Evolutionary conservation across 1,284 basidiomycete species (phyloP).

Genomic region (Ganoderma leucocontextum): DNA sequence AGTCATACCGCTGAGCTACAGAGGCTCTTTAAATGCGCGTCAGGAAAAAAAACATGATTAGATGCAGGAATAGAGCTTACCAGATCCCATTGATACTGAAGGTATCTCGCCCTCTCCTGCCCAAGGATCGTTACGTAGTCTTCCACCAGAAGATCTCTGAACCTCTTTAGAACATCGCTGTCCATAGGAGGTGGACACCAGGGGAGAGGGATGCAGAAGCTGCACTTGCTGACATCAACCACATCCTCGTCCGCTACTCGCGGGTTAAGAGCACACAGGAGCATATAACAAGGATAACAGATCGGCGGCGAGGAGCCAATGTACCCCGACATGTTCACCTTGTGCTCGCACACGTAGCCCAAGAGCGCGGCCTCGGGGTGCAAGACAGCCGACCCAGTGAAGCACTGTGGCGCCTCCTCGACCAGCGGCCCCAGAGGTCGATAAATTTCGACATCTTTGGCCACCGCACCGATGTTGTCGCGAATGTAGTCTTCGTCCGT

Average conservation of each 20-base stretch:
- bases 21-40: too few species aligned
- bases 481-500: background rate
- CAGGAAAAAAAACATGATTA: too few species aligned
- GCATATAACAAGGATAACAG: background rate
- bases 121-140: background rate
- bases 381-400: background rate
- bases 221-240: background rate
- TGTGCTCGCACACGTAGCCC: slow-evolving; percentile 3
- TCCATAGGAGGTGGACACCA: background rate
- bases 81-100: too few species aligned
- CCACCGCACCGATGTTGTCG: background rate
- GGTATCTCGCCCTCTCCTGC: background rate
- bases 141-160: background rate
- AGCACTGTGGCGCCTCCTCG: background rate
- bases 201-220: background rate
- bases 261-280: background rate
- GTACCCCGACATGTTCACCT: background rate
- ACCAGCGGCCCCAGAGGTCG: background rate
- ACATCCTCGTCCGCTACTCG: background rate
- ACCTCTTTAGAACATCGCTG: background rate
- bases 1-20: too few species aligned
- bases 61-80: too few species aligned
- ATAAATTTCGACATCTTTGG: background rate
- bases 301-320: background rate
- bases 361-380: background rate